Evolutionary conservation across 2,329 filamentous ascomycete genomes (phyloP).

Genomic region (Aaosphaeria arxii): DNA sequence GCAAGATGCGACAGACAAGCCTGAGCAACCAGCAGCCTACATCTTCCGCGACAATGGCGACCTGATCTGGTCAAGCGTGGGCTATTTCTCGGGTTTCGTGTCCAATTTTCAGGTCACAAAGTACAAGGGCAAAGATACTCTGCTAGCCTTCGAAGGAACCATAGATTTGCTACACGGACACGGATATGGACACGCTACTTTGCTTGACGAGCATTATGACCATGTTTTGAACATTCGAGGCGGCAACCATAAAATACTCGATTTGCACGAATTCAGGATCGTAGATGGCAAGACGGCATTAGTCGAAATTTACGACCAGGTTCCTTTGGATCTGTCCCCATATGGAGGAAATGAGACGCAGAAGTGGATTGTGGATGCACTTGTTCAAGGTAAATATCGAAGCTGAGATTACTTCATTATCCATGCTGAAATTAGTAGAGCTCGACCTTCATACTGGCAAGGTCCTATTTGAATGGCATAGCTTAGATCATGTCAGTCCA

Average conservation of each 20-base stretch:
- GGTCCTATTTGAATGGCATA: constrained; percentile 59
- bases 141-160: neutral
- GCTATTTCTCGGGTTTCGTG: constrained; percentile 1
- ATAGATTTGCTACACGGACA: constrained; percentile 9
- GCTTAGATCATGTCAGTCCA: constrained; percentile 55
- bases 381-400: neutral
- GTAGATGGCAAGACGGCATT: neutral
- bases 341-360: neutral
- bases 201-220: neutral
- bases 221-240: neutral
- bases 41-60: constrained; percentile 55
- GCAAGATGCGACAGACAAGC: constrained; percentile 32
- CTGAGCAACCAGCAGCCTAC: constrained; percentile 52
- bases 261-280: neutral
- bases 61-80: constrained; percentile 52
- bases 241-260: neutral
- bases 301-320: neutral
- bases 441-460: constrained; percentile 54
- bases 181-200: neutral
- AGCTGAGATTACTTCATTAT: neutral
- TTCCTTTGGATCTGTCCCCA: neutral
- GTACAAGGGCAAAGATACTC: neutral
- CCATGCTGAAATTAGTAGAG: constrained; percentile 24
- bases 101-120: neutral
- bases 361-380: constrained; percentile 1